A percentile compares a stretch with the other conserved stretches of the same genome.
phyloP scores from a whole-genome alignment of 108 stramenopile species.

The Ochromonas danica region DNA sequence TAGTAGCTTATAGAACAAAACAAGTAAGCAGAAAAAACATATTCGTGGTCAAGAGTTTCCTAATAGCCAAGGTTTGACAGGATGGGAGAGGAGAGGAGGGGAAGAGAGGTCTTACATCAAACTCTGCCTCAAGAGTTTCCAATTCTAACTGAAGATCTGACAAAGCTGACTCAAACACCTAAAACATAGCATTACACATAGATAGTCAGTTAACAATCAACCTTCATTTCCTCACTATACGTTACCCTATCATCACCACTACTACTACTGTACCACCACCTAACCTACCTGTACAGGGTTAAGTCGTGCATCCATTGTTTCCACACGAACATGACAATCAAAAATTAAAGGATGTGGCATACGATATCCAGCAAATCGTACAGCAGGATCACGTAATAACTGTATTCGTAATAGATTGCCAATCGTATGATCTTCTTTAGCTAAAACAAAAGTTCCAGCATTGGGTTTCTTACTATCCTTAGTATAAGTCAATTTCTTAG shows the following conservation, averaged over 20 bases:
- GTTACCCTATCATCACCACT: too few species aligned
- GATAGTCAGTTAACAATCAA: background rate
- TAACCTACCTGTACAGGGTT: background rate
- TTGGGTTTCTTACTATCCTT: slow-evolving; percentile 85
- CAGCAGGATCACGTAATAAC: slow-evolving; percentile 76
- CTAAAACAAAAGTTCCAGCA: slow-evolving; percentile 88
- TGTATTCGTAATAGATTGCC: slow-evolving; percentile 91
- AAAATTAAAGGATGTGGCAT: slow-evolving; percentile 85
- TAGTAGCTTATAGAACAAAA: too few species aligned
- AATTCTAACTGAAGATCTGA: background rate
- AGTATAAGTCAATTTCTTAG: slow-evolving; percentile 69
- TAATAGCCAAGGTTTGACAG: too few species aligned
- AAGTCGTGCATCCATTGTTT: slow-evolving; percentile 12
- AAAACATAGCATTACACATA: background rate
- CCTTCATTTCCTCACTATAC: too few species aligned
- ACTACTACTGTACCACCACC: background rate
- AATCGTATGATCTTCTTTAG: slow-evolving; percentile 95
- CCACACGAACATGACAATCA: slow-evolving; percentile 24
- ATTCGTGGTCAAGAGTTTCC: too few species aligned
- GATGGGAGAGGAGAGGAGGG: too few species aligned
- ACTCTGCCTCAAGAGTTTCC: background rate
- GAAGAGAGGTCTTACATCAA: background rate
- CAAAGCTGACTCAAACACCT: background rate
- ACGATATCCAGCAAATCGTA: slow-evolving; percentile 84
- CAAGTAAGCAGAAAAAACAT: too few species aligned